Percentiles rank a stretch among this genome's conserved stretches.
phyloP scores from a whole-genome alignment of 108 stramenopile genomes.

The Conticribra guillardii region DNA sequence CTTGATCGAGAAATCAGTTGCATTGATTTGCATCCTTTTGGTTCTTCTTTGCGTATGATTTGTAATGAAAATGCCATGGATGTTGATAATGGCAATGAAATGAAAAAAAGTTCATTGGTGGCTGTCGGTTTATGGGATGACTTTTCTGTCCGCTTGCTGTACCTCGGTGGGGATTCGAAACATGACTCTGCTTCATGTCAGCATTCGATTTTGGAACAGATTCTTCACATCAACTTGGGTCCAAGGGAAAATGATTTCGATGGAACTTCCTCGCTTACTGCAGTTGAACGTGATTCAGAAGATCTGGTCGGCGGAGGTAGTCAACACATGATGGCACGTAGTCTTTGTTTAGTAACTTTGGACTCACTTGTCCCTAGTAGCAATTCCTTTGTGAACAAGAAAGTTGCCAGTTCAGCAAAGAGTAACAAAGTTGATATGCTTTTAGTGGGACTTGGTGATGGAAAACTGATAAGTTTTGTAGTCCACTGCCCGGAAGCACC shows the following conservation, averaged over 20 bases:
- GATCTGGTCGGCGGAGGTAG: slow-evolving; percentile 16
- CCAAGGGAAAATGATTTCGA: slow-evolving; percentile 35
- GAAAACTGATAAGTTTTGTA: slow-evolving; percentile 86
- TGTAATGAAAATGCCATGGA: slow-evolving; percentile 52
- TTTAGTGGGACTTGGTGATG: slow-evolving; percentile 97
- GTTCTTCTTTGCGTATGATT: slow-evolving; percentile 20
- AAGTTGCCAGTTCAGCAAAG: slow-evolving; percentile 8
- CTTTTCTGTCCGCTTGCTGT: slow-evolving; percentile 88
- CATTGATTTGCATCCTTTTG: slow-evolving; percentile 87
- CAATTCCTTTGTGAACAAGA: slow-evolving; percentile 27
- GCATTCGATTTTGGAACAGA: slow-evolving; percentile 32
- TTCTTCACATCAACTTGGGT: slow-evolving; percentile 57
- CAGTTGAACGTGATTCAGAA: slow-evolving; percentile 18
- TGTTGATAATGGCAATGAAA: slow-evolving; percentile 31
- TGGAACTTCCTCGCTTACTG: neutral
- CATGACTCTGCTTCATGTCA: neutral
- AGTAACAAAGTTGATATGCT: slow-evolving; percentile 76
- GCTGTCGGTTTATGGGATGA: slow-evolving; percentile 94
- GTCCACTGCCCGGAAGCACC: slow-evolving; percentile 46
- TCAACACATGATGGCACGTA: slow-evolving; percentile 86
- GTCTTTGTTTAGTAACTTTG: slow-evolving; percentile 77
- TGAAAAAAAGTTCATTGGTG: slow-evolving; percentile 38
- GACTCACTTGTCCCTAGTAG: slow-evolving; percentile 49
- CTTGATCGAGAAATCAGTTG: slow-evolving; percentile 96
- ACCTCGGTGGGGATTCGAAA: slow-evolving; percentile 50